A percentile compares a stretch with the other conserved stretches of the same genome.
These are phyloP conservation scores for Boletus pseudo-olivaceus DNA, from an alignment of 768 basidiomycete genomes.

Conservation along the genomic window DNA sequence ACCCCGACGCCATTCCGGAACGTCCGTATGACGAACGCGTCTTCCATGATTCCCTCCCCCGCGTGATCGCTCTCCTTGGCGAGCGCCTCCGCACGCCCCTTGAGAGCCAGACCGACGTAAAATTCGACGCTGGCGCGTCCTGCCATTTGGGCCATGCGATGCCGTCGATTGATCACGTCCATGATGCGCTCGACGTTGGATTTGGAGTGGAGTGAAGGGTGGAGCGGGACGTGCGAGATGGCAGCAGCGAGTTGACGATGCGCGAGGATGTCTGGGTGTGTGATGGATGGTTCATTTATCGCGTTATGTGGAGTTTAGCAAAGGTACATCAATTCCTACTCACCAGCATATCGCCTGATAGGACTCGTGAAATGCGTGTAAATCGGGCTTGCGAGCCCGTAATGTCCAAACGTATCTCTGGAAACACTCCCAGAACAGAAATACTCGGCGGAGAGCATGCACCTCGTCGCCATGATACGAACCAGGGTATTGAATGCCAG, in stretches of 20 bases:
- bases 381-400: conserved; percentile 94
- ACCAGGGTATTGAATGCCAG: conserved; percentile 97
- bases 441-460: conserved; percentile 98
- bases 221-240: conserved; percentile 78
- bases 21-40: conserved; percentile 89
- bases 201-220: conserved; percentile 86
- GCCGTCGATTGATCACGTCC: conserved; percentile 84
- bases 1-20: conserved; percentile 97
- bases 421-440: conserved; percentile 95
- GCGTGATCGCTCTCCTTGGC: conserved; percentile 28
- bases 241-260: conserved; percentile 93
- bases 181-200: conserved; percentile 82
- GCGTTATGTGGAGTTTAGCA: background rate
- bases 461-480: conserved; percentile 97
- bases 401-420: conserved; percentile 91
- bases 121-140: conserved; percentile 96
- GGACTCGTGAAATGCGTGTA: conserved; percentile 99
- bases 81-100: conserved; percentile 49
- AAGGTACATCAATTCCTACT: conserved; percentile 12
- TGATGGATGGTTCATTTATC: background rate
- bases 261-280: conserved; percentile 74
- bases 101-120: conserved; percentile 91
- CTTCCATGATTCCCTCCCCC: conserved; percentile 55
- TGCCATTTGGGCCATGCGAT: conserved; percentile 97
- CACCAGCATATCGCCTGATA: conserved; percentile 92